phyloP scores from a whole-genome alignment of 768 basidiomycete genomes.

The Tylopilus vinaceipallidus region DNA sequence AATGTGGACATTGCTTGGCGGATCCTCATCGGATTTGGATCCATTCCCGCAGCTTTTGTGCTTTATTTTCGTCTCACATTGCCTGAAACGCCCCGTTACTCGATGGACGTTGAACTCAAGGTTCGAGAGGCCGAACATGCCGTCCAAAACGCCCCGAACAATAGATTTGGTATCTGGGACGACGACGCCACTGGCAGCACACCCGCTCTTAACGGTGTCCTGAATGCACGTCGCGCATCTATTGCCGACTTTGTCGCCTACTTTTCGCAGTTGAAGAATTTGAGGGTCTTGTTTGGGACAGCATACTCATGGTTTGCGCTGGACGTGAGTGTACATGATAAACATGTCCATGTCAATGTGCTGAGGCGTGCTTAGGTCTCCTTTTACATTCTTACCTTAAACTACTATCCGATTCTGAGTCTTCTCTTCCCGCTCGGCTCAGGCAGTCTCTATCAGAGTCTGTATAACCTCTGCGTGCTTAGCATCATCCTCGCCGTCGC shows the following conservation, averaged over 20 bases:
- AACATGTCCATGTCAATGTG: background rate
- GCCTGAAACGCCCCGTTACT: conserved; percentile 86
- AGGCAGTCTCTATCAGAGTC: conserved; percentile 46
- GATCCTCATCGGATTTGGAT: conserved; percentile 81
- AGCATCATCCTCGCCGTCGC: conserved; percentile 70
- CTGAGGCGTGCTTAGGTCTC: conserved; percentile 49
- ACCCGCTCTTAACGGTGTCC: conserved; percentile 53
- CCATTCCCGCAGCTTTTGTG: conserved; percentile 70
- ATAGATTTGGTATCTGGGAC: conserved; percentile 45
- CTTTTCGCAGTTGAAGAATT: conserved; percentile 71
- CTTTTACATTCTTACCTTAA: conserved; percentile 83
- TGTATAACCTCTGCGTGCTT: conserved; percentile 61
- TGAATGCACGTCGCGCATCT: conserved; percentile 66
- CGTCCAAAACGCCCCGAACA: conserved; percentile 60
- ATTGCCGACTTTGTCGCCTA: conserved; percentile 60
- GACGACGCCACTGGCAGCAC: conserved; percentile 45
- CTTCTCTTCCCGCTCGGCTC: background rate
- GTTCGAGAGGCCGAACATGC: conserved; percentile 68
- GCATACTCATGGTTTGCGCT: conserved; percentile 86
- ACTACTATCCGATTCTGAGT: conserved; percentile 39
- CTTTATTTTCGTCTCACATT: conserved; percentile 89
- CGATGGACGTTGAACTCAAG: conserved; percentile 84
- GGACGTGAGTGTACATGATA: conserved; percentile 54
- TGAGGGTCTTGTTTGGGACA: conserved; percentile 71
- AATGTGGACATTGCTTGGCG: conserved; percentile 79